Evolutionary conservation across 352 stramenopile species (phyloP).

Genomic region (Pilasporangium apinafurcum): DNA sequence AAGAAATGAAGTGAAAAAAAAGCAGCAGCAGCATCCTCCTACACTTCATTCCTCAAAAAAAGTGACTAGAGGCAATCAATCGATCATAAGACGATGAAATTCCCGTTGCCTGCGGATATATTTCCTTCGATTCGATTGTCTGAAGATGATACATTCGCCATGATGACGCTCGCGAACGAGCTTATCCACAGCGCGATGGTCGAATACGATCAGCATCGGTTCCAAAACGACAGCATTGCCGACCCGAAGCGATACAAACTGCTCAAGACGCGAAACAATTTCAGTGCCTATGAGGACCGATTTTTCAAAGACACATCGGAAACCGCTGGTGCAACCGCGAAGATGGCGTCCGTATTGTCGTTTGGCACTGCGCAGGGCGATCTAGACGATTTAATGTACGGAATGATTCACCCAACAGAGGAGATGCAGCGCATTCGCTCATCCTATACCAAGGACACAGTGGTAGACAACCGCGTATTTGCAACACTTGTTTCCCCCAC

Average conservation of each 20-base stretch:
- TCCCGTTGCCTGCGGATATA: neutral
- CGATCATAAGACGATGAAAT: constrained; percentile 2
- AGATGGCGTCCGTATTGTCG: too few relatives aligned
- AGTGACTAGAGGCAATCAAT: too few relatives aligned
- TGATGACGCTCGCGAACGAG: neutral
- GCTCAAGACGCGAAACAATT: constrained; percentile 9
- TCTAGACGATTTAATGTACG: constrained; percentile 20
- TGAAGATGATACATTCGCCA: neutral
- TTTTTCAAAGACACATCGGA: too few relatives aligned
- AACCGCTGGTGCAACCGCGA: too few relatives aligned
- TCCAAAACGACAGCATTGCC: too few relatives aligned
- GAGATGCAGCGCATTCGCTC: constrained; percentile 13
- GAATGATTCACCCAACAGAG: constrained; percentile 10
- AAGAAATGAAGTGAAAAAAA: too few relatives aligned
- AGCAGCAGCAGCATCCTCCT: too few relatives aligned
- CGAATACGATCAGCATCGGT: too few relatives aligned
- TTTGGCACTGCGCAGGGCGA: constrained; percentile 7
- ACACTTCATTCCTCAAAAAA: too few relatives aligned
- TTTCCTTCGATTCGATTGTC: constrained; percentile 1
- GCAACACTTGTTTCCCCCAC: constrained; percentile 6
- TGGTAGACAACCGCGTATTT: constrained; percentile 12
- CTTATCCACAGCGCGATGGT: too few relatives aligned
- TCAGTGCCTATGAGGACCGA: too few relatives aligned
- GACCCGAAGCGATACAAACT: too few relatives aligned
- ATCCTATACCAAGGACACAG: constrained; percentile 10